These are phyloP conservation scores for Cystobasidium slooffiae DNA, from an alignment of 1,284 basidiomycete species.

Conservation along the genomic window DNA sequence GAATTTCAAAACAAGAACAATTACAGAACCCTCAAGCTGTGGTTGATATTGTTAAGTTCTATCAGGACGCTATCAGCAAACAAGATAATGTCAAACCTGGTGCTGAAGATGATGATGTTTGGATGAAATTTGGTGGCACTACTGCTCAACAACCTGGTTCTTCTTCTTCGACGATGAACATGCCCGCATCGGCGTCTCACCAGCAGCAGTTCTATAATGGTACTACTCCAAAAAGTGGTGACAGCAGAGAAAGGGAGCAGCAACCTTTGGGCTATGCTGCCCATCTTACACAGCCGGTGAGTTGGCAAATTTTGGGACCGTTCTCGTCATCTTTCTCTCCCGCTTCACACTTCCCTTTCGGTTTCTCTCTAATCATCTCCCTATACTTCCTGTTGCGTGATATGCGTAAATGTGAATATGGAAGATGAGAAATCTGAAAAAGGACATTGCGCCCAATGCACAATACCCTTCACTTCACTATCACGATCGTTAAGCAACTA, in stretches of 20 bases:
- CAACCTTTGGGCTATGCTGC: conserved; percentile 20
- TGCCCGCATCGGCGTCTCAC: too few relatives aligned
- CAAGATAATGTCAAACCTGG: conserved; percentile 50
- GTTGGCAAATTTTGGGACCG: conserved; percentile 46
- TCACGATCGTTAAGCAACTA: too few relatives aligned
- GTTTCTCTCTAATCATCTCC: too few relatives aligned
- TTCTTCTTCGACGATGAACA: too few relatives aligned
- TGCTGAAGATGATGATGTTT: conserved; percentile 66
- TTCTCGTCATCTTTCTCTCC: neutral
- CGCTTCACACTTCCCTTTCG: too few relatives aligned
- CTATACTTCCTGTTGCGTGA: neutral
- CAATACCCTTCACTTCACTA: too few relatives aligned
- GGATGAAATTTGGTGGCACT: conserved; percentile 68
- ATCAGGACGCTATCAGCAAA: conserved; percentile 65
- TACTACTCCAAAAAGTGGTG: neutral
- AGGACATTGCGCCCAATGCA: neutral
- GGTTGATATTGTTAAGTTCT: conserved; percentile 99
- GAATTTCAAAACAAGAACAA: conserved; percentile 92
- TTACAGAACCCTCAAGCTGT: conserved; percentile 98
- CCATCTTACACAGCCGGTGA: conserved; percentile 30
- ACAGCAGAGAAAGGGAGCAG: neutral
- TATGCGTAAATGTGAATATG: neutral
- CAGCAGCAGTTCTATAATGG: neutral
- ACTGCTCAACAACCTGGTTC: conserved; percentile 1
- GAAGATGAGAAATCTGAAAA: neutral